Percentiles rank a stretch among this genome's conserved stretches.
These are phyloP conservation scores for Salix suchowensis DNA, from an alignment of 345 rosid species.

Conservation along the genomic window DNA sequence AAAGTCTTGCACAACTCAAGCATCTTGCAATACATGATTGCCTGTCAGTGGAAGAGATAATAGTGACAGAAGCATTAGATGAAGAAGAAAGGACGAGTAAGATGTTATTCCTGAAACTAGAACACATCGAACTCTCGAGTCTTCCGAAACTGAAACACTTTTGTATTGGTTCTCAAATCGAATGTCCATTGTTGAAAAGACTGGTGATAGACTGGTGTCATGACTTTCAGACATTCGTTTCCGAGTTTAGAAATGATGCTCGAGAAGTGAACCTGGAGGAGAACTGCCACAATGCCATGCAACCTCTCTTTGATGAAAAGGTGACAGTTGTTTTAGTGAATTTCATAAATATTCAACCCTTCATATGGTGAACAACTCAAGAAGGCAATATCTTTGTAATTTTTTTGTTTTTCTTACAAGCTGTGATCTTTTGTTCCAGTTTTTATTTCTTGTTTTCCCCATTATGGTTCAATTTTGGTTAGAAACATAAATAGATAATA, in stretches of 20 bases:
- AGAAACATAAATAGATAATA: too few species aligned
- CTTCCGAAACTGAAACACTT: conserved; percentile 17
- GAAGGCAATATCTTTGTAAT: too few species aligned
- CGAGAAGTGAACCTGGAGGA: not conserved
- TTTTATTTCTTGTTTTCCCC: too few species aligned
- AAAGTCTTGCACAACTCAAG: conserved; percentile 1
- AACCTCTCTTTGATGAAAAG: conserved; percentile 9
- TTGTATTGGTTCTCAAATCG: not conserved
- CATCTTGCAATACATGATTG: not conserved
- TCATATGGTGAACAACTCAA: not conserved
- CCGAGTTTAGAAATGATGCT: not conserved
- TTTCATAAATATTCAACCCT: not conserved
- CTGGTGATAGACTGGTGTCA: not conserved
- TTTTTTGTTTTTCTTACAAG: too few species aligned
- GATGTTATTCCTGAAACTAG: conserved; percentile 7
- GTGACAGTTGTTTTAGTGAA: not conserved
- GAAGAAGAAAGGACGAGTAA: not conserved
- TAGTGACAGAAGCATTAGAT: not conserved
- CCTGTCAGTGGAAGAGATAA: conserved; percentile 1
- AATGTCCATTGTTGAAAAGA: not conserved
- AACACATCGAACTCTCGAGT: rapidly evolving
- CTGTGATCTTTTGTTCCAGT: too few species aligned
- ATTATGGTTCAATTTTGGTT: too few species aligned
- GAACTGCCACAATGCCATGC: not conserved
- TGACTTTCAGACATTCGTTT: conserved; percentile 7